phyloP scores from a whole-genome alignment of 2,329 filamentous ascomycete species.

The Penicillium janthinellum region DNA sequence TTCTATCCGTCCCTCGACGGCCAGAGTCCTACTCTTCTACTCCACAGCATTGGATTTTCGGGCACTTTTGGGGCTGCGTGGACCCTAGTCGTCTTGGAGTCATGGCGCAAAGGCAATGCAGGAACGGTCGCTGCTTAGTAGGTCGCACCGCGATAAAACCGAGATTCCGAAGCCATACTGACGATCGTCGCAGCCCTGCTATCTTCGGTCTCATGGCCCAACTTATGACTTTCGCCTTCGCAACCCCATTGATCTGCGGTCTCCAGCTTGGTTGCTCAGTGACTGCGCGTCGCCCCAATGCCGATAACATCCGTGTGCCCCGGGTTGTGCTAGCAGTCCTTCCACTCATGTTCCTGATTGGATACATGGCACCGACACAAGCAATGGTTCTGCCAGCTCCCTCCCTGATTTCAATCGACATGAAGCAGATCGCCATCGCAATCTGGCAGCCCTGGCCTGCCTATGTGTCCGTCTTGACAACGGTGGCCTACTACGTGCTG shows the following conservation, averaged over 20 bases:
- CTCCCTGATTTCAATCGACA: constrained; percentile 38
- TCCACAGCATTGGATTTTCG: constrained; percentile 44
- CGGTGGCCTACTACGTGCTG: constrained; percentile 29
- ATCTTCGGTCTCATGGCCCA: constrained; percentile 48
- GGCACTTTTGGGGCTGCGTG: constrained; percentile 47
- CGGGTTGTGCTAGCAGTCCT: constrained; percentile 38
- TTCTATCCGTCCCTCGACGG: constrained; percentile 47
- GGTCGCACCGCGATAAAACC: constrained; percentile 15
- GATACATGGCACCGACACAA: constrained; percentile 49
- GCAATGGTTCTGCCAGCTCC: constrained; percentile 50
- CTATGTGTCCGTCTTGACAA: constrained; percentile 47
- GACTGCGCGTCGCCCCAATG: constrained; percentile 39
- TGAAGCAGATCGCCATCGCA: constrained; percentile 52
- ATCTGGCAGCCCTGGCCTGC: constrained; percentile 56
- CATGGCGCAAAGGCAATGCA: constrained; percentile 48
- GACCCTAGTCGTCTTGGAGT: constrained; percentile 48
- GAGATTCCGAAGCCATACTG: neutral
- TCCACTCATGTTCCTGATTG: constrained; percentile 45
- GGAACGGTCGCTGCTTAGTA: constrained; percentile 47
- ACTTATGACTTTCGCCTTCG: constrained; percentile 48
- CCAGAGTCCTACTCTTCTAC: constrained; percentile 35
- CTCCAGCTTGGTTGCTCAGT: constrained; percentile 49
- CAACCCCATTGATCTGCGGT: constrained; percentile 47
- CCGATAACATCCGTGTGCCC: constrained; percentile 37
- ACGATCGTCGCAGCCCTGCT: constrained; percentile 30